phyloP scores from a whole-genome alignment of 371 early-diverging fungal genomes.

The Capillidium rhysosporum region DNA sequence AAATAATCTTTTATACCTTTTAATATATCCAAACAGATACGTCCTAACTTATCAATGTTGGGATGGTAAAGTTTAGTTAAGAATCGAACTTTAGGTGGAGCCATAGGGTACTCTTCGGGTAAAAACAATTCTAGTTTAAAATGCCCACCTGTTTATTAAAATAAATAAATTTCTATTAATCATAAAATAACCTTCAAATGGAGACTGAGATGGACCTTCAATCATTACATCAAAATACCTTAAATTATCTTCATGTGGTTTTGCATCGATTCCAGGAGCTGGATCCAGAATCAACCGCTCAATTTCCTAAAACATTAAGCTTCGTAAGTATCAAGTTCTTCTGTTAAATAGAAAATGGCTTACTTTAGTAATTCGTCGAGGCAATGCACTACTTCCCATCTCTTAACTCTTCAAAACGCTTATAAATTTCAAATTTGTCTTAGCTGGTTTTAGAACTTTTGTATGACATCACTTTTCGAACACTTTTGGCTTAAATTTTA shows the following conservation, averaged over 20 bases:
- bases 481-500: no score
- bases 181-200: conserved; percentile 74
- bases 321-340: no score
- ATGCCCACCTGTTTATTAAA: conserved; percentile 46
- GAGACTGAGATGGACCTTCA: conserved; percentile 87
- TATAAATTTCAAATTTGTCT: no score
- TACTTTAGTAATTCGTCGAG: no score
- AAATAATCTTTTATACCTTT: conserved; percentile 42
- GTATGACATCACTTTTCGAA: no score
- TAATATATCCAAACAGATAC: conserved; percentile 97
- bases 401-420: no score
- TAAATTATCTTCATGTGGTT: conserved; percentile 83
- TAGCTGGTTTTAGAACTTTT: no score
- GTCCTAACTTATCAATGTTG: conserved; percentile 96
- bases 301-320: conserved; percentile 57
- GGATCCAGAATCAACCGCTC: conserved; percentile 87
- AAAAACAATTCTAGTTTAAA: conserved; percentile 93
- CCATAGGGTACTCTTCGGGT: conserved; percentile 98
- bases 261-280: conserved; percentile 87
- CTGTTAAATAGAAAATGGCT: no score
- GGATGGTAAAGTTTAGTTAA: conserved; percentile 99
- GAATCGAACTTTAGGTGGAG: conserved; percentile 96
- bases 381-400: no score
- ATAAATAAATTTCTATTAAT: neutral
- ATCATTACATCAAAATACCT: conserved; percentile 96